Percentiles rank a stretch among this genome's conserved stretches.
These are phyloP conservation scores for Oidiodendron maius DNA, from an alignment of 495 filamentous ascomycete genomes.

Conservation along the genomic window DNA sequence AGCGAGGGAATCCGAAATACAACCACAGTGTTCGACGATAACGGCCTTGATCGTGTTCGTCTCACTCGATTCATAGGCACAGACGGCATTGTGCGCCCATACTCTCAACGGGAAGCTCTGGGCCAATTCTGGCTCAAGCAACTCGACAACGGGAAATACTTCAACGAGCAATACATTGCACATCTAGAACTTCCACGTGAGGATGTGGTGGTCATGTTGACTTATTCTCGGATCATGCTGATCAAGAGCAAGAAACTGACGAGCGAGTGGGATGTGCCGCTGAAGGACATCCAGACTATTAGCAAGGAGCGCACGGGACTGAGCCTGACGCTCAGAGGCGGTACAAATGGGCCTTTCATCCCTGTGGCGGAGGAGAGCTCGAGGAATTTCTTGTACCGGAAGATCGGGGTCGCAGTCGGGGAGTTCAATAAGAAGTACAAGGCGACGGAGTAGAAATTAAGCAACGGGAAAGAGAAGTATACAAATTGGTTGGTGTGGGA, in stretches of 20 bases:
- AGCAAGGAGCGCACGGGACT: conserved; percentile 93
- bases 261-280: conserved; percentile 90
- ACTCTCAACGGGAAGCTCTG: conserved; percentile 90
- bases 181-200: conserved; percentile 86
- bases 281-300: conserved; percentile 96
- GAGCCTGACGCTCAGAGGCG: conserved; percentile 79
- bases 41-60: conserved; percentile 89
- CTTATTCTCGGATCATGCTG: conserved; percentile 86
- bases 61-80: conserved; percentile 84
- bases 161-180: conserved; percentile 95
- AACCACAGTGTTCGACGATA: conserved; percentile 92
- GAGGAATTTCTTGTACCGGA: conserved; percentile 75
- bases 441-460: conserved; percentile 27
- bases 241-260: conserved; percentile 76
- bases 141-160: conserved; percentile 92
- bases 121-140: conserved; percentile 99
- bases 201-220: conserved; percentile 93
- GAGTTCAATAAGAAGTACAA: conserved; percentile 50
- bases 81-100: conserved; percentile 91
- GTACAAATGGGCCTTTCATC: conserved; percentile 90
- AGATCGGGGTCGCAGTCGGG: conserved; percentile 51
- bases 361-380: conserved; percentile 84
- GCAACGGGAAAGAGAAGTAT: too few relatives aligned
- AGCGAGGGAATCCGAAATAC: conserved; percentile 97
- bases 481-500: too few relatives aligned